phyloP scores from a whole-genome alignment of 1,139 yeast species.

The Kodamaea sp. region DNA sequence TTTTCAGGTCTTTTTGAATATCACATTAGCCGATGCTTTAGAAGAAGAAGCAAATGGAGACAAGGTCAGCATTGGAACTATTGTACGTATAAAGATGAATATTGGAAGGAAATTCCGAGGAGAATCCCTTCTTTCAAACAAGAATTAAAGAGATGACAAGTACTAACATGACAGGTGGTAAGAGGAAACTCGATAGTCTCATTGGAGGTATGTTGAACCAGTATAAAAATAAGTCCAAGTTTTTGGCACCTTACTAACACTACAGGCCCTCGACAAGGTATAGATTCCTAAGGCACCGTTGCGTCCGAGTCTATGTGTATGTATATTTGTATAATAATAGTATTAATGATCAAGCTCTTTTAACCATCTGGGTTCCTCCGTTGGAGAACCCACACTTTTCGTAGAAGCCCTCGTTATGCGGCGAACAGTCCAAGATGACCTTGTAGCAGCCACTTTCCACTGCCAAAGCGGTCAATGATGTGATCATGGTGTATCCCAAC shows the following conservation, averaged over 20 bases:
- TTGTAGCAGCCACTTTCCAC: slow-evolving; percentile 73
- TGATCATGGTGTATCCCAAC: slow-evolving; percentile 70
- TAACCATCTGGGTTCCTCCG: slow-evolving; percentile 76
- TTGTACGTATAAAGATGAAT: slow-evolving; percentile 33
- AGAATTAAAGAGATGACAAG: background rate
- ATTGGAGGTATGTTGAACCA: slow-evolving; percentile 56
- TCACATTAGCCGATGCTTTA: slow-evolving; percentile 72
- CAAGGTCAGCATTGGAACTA: slow-evolving; percentile 55
- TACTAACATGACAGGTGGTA: slow-evolving; percentile 44
- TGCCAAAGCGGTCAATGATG: slow-evolving; percentile 62
- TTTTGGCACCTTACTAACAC: slow-evolving; percentile 8
- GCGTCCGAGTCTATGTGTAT: background rate
- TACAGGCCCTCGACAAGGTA: slow-evolving; percentile 27
- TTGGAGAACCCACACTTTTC: slow-evolving; percentile 75
- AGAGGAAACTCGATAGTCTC: slow-evolving; percentile 66
- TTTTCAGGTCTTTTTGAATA: slow-evolving; percentile 58
- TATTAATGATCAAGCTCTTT: slow-evolving; percentile 21
- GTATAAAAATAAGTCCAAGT: too few relatives aligned
- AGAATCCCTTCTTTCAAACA: too few relatives aligned
- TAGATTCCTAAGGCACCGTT: too few relatives aligned
- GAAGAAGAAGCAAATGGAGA: slow-evolving; percentile 59
- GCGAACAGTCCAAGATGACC: slow-evolving; percentile 85
- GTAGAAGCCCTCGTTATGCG: slow-evolving; percentile 78
- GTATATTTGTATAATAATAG: background rate
- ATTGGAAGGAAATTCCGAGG: too few relatives aligned